A percentile compares a stretch with the other conserved stretches of the same genome.
Evolutionary conservation across 1,284 basidiomycete species (phyloP).

Genomic region (Ustilago trichophora): DNA sequence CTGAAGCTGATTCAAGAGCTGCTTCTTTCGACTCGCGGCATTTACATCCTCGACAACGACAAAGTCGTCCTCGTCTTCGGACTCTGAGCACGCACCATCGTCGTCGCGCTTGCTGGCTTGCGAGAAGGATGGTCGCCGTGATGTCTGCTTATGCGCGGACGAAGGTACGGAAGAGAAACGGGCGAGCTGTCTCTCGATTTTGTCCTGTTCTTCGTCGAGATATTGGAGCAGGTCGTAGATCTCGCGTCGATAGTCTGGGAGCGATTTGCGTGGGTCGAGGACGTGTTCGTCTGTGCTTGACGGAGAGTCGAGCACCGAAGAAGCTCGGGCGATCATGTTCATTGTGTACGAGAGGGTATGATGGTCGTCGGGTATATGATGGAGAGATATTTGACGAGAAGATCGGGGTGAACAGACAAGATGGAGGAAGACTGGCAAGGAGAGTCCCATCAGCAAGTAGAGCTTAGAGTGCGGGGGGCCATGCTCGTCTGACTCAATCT

Average conservation of each 20-base stretch:
- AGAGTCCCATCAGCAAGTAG: too few species aligned
- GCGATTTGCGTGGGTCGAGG: slow-evolving; percentile 35
- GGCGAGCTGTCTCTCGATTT: slow-evolving; percentile 36
- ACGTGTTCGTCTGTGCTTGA: slow-evolving; percentile 17
- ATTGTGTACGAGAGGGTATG: neutral
- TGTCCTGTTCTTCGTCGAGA: slow-evolving; percentile 45
- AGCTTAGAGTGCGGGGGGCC: neutral
- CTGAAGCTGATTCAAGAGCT: slow-evolving; percentile 33
- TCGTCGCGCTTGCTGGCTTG: slow-evolving; percentile 10
- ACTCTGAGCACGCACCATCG: slow-evolving; percentile 8
- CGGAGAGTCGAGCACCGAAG: neutral
- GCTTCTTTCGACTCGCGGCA: slow-evolving; percentile 21
- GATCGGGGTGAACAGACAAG: neutral
- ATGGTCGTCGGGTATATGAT: slow-evolving; percentile 2
- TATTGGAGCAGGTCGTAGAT: slow-evolving; percentile 45
- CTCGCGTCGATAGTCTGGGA: slow-evolving; percentile 45
- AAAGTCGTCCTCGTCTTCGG: slow-evolving; percentile 38
- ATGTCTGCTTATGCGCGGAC: neutral
- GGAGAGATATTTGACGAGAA: too few species aligned
- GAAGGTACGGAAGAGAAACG: too few species aligned
- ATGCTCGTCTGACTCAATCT: slow-evolving; percentile 1
- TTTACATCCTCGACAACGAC: slow-evolving; percentile 43
- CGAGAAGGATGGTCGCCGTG: slow-evolving; percentile 5
- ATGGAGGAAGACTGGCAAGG: neutral
- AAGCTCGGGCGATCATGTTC: slow-evolving; percentile 15